Evolutionary conservation across 2,329 filamentous ascomycete genomes (phyloP).

Genomic region (Trichoderma oligosporum): DNA sequence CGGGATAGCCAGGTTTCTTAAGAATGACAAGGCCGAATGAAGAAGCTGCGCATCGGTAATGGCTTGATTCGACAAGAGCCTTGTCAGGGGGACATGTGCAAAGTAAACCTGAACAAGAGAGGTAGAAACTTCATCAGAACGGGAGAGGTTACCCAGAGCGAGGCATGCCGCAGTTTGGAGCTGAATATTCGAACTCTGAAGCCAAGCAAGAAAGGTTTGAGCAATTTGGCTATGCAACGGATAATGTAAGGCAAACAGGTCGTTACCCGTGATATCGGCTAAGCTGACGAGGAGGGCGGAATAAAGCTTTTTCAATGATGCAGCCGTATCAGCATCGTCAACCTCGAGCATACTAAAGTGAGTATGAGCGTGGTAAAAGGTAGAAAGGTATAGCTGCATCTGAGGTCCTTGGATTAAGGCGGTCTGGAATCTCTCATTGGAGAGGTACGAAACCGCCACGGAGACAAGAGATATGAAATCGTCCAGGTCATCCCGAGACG

Average conservation of each 20-base stretch:
- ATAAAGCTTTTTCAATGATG: slow-evolving; percentile 47
- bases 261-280: slow-evolving; percentile 51
- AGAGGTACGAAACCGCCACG: slow-evolving; percentile 54
- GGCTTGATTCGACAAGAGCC: slow-evolving; percentile 41
- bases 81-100: slow-evolving; percentile 43
- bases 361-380: slow-evolving; percentile 47
- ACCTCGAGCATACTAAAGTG: slow-evolving; percentile 38
- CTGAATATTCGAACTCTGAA: slow-evolving; percentile 37
- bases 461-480: slow-evolving; percentile 52
- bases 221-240: slow-evolving; percentile 42
- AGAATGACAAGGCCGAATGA: slow-evolving; percentile 56
- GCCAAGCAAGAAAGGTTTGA: slow-evolving; percentile 46
- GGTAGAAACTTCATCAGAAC: slow-evolving; percentile 52
- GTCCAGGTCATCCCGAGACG: slow-evolving; percentile 46
- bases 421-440: slow-evolving; percentile 49
- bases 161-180: slow-evolving; percentile 58
- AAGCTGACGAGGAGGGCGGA: slow-evolving; percentile 49
- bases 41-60: slow-evolving; percentile 49
- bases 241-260: slow-evolving; percentile 42
- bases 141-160: slow-evolving; percentile 58
- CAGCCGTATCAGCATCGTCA: slow-evolving; percentile 44
- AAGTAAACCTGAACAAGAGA: slow-evolving; percentile 45
- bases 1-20: slow-evolving; percentile 63
- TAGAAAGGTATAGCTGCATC: slow-evolving; percentile 43
- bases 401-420: slow-evolving; percentile 41